These are phyloP conservation scores for Dendrobium huoshanense DNA, from an alignment of 106 monocot genomes.

Conservation along the genomic window DNA sequence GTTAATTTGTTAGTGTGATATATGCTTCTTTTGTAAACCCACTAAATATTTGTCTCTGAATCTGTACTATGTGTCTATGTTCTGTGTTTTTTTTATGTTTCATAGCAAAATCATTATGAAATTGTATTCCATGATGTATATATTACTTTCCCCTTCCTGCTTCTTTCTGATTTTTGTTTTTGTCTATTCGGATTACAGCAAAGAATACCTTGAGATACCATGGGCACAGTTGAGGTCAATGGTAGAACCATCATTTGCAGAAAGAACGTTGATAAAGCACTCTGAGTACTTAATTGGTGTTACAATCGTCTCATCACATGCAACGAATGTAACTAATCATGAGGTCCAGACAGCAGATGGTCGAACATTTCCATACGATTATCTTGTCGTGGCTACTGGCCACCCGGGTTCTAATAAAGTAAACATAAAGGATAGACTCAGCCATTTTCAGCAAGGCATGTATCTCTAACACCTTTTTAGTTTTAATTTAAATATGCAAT, in stretches of 20 bases:
- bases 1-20: background rate
- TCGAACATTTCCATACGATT: constrained; percentile 22
- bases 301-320: constrained; percentile 23
- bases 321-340: constrained; percentile 16
- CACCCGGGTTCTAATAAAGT: constrained; percentile 3
- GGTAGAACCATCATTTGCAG: constrained; percentile 37
- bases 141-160: background rate
- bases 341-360: constrained; percentile 27
- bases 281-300: constrained; percentile 27
- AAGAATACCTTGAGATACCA: constrained; percentile 73
- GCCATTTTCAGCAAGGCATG: constrained; percentile 33
- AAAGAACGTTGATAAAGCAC: constrained; percentile 37
- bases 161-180: background rate
- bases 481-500: background rate
- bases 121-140: background rate
- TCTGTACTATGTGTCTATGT: background rate
- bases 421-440: constrained; percentile 21
- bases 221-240: constrained; percentile 50
- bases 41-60: too few species aligned
- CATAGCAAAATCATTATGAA: background rate
- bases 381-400: constrained; percentile 39
- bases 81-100: background rate
- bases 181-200: constrained; percentile 18
- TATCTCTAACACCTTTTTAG: background rate
- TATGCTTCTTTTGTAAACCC: background rate